A percentile compares a stretch with the other conserved stretches of the same genome.
phyloP scores from a whole-genome alignment of 768 basidiomycete species.

The Saitozyma podzolica region DNA sequence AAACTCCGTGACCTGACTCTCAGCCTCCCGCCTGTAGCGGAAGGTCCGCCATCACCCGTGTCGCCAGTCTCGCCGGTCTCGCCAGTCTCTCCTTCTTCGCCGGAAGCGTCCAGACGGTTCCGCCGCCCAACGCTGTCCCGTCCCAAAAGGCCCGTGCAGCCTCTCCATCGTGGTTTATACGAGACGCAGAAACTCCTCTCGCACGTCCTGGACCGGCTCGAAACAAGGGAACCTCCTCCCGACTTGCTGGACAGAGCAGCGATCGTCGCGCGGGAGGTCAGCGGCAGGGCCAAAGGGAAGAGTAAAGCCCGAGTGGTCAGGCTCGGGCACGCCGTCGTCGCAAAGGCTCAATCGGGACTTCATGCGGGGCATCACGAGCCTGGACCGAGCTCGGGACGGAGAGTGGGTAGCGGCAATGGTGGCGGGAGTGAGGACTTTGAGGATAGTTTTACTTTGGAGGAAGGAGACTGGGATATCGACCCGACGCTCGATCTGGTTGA shows the following conservation, averaged over 20 bases:
- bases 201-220: slow-evolving; percentile 66
- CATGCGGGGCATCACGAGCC: not conserved
- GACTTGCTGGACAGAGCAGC: slow-evolving; percentile 52
- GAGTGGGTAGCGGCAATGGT: not conserved
- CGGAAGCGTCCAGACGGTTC: slow-evolving; percentile 6
- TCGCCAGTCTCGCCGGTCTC: slow-evolving; percentile 7
- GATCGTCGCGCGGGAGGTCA: slow-evolving; percentile 57
- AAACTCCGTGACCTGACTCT: slow-evolving; percentile 15
- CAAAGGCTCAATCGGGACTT: slow-evolving; percentile 16
- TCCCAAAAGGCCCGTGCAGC: slow-evolving; percentile 11
- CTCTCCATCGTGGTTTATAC: slow-evolving; percentile 42
- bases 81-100: slow-evolving; percentile 14
- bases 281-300: slow-evolving; percentile 51
- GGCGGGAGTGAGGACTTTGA: slow-evolving; percentile 22
- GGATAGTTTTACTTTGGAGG: slow-evolving; percentile 13
- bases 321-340: slow-evolving; percentile 28
- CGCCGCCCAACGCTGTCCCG: slow-evolving; percentile 26
- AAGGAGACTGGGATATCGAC: slow-evolving; percentile 33
- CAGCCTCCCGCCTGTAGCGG: slow-evolving; percentile 14
- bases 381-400: not conserved
- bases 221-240: slow-evolving; percentile 55
- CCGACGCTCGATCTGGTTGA: slow-evolving; percentile 30
- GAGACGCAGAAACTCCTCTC: slow-evolving; percentile 71
- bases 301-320: slow-evolving; percentile 30
- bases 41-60: slow-evolving; percentile 14